Conservation (phyloP, 306 rosid species). For the Astragalus glycyphyllos region DNA sequence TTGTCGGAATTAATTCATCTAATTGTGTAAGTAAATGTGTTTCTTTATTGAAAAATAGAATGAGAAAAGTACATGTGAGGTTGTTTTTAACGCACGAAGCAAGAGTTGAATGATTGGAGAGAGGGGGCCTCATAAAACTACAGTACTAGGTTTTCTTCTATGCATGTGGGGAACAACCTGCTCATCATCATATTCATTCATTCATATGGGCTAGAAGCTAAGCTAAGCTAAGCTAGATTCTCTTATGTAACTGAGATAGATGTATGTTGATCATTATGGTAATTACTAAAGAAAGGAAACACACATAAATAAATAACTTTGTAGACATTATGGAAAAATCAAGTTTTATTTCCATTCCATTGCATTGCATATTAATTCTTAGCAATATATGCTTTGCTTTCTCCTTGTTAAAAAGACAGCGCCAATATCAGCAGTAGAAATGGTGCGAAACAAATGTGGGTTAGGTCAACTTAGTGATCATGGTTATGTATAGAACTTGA, state of each 20-base stretch:
- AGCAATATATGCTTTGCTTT: too few relatives aligned
- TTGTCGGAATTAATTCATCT: neutral
- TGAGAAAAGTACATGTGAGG: neutral
- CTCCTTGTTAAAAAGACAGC: too few relatives aligned
- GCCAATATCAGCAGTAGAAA: too few relatives aligned
- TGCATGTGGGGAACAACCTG: conserved; percentile 26
- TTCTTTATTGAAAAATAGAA: neutral
- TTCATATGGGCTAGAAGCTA: neutral
- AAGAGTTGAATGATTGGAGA: conserved; percentile 3
- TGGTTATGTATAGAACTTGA: neutral
- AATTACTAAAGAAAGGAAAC: conserved; percentile 7
- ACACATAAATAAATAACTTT: neutral
- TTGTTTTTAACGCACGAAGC: neutral
- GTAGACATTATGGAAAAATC: neutral
- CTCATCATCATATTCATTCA: neutral
- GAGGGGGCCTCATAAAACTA: neutral
- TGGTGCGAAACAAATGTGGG: neutral
- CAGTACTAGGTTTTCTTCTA: conserved; percentile 29
- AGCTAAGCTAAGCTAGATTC: conserved; percentile 29
- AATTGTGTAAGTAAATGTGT: too few relatives aligned
- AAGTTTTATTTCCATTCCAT: neutral
- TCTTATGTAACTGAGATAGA: neutral
- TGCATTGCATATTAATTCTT: too few relatives aligned
- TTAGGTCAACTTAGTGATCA: neutral
- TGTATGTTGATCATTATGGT: conserved; percentile 6